Percentiles rank a stretch among this genome's conserved stretches.
These are phyloP conservation scores for Coemansia sp. DNA, from an alignment of 192 early-diverging fungal species.

Conservation along the genomic window DNA sequence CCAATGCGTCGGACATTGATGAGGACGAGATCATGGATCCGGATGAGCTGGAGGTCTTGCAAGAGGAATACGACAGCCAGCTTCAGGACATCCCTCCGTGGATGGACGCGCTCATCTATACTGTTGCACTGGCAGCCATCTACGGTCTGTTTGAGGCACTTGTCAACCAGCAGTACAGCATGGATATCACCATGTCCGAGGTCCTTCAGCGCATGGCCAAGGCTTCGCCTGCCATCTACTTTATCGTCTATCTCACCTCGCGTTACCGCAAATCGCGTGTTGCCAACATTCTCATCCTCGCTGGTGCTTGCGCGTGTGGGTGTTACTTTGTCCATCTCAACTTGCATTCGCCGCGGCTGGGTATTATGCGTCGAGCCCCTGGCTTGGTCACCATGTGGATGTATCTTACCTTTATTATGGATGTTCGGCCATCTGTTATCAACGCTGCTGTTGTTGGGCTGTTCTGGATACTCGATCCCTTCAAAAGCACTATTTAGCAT, in stretches of 20 bases:
- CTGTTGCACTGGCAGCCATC: conserved; percentile 29
- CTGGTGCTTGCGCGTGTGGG: conserved; percentile 55
- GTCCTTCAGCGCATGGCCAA: conserved; percentile 34
- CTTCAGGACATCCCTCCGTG: conserved; percentile 23
- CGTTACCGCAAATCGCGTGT: conserved; percentile 52
- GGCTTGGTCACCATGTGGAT: conserved; percentile 72
- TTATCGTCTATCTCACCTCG: conserved; percentile 64
- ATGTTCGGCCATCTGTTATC: conserved; percentile 40
- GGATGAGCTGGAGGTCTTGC: conserved; percentile 9
- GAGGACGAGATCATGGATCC: conserved; percentile 17
- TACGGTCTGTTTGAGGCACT: conserved; percentile 50
- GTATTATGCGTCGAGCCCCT: conserved; percentile 69
- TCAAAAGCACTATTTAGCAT: conserved; percentile 18
- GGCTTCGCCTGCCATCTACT: conserved; percentile 49
- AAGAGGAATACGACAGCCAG: conserved; percentile 7
- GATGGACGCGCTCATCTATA: conserved; percentile 47
- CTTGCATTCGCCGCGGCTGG: conserved; percentile 64
- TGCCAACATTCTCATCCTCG: conserved; percentile 55
- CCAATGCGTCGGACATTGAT: conserved; percentile 26
- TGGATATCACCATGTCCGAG: conserved; percentile 33
- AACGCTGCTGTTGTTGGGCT: conserved; percentile 23
- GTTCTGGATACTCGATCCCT: conserved; percentile 45
- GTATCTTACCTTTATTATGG: conserved; percentile 53
- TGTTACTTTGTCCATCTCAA: conserved; percentile 67
- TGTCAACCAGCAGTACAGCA: conserved; percentile 53